Percentiles rank a stretch among this genome's conserved stretches.
Evolutionary conservation across 768 basidiomycete genomes (phyloP).

Genomic region (Rhodocollybia butyracea): DNA sequence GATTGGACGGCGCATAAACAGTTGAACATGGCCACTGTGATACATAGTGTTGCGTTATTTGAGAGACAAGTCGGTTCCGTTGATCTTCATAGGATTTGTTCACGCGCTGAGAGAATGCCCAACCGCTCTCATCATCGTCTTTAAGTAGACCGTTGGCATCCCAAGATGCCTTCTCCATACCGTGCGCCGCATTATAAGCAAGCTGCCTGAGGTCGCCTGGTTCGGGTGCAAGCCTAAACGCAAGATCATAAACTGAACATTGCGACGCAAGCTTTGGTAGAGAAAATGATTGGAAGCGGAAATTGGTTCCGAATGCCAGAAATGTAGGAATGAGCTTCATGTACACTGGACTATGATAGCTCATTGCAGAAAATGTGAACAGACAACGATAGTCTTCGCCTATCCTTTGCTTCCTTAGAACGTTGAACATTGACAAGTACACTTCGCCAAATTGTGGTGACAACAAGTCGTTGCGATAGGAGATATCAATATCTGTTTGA

Average conservation of each 20-base stretch:
- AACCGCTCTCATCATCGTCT: not conserved
- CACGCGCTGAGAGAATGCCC: not conserved
- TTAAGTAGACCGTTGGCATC: not conserved
- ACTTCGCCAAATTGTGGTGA: constrained; percentile 10
- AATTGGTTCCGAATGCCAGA: constrained; percentile 21
- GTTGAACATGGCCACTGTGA: not conserved
- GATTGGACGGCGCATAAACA: not conserved
- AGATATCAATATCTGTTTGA: not conserved
- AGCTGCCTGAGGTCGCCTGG: not conserved
- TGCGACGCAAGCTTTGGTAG: constrained; percentile 8
- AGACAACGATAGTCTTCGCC: constrained; percentile 8
- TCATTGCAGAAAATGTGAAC: constrained; percentile 30
- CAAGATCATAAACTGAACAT: not conserved
- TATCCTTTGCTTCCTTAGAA: constrained; percentile 7
- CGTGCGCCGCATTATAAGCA: not conserved
- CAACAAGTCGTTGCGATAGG: constrained; percentile 28
- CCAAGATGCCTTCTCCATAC: not conserved
- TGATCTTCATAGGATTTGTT: not conserved
- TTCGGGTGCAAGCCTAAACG: not conserved
- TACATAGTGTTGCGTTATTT: not conserved
- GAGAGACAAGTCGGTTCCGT: not conserved
- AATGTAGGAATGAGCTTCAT: constrained; percentile 22
- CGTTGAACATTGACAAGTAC: constrained; percentile 28
- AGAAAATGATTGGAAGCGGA: constrained; percentile 20
- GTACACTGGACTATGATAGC: constrained; percentile 17